Conservation (phyloP, 2,329 filamentous ascomycete genomes). For the Fusarium pseudograminearum region DNA sequence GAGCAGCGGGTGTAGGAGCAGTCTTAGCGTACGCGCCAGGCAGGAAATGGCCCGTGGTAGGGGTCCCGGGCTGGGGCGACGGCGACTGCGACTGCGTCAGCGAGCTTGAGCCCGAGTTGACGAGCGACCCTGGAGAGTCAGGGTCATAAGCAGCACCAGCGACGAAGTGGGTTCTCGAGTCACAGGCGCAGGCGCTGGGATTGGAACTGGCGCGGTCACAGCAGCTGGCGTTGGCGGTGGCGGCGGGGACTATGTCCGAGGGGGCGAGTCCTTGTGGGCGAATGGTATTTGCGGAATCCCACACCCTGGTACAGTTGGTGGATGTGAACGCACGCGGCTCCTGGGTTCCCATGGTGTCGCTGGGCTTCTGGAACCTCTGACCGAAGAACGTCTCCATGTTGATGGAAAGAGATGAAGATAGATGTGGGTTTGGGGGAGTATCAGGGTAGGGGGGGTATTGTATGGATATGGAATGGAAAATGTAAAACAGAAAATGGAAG, state of each 20-base stretch:
- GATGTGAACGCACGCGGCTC: constrained; percentile 40
- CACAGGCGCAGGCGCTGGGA: constrained; percentile 30
- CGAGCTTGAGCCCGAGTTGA: constrained; percentile 52
- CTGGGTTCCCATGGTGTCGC: constrained; percentile 41
- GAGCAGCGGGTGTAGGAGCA: constrained; percentile 41
- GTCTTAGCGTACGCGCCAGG: constrained; percentile 47
- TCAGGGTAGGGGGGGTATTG: constrained; percentile 1
- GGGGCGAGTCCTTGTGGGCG: constrained; percentile 40
- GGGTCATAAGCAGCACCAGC: constrained; percentile 46
- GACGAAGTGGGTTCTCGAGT: constrained; percentile 46
- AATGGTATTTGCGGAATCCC: constrained; percentile 36
- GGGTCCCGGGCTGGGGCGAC: constrained; percentile 54
- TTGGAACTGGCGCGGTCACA: constrained; percentile 26
- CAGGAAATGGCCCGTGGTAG: constrained; percentile 47
- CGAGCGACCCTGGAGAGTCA: constrained; percentile 52
- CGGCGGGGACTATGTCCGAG: constrained; percentile 42
- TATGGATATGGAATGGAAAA: neutral
- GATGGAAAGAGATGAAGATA: constrained; percentile 1
- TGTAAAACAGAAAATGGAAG: neutral
- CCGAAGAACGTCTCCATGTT: constrained; percentile 23
- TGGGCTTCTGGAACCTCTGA: constrained; percentile 41
- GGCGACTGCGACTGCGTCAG: constrained; percentile 54
- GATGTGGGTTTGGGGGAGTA: constrained; percentile 10
- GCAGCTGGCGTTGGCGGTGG: constrained; percentile 43
- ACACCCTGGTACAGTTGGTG: constrained; percentile 36